phyloP scores from a whole-genome alignment of 768 basidiomycete genomes.

The Grammothele lineata region DNA sequence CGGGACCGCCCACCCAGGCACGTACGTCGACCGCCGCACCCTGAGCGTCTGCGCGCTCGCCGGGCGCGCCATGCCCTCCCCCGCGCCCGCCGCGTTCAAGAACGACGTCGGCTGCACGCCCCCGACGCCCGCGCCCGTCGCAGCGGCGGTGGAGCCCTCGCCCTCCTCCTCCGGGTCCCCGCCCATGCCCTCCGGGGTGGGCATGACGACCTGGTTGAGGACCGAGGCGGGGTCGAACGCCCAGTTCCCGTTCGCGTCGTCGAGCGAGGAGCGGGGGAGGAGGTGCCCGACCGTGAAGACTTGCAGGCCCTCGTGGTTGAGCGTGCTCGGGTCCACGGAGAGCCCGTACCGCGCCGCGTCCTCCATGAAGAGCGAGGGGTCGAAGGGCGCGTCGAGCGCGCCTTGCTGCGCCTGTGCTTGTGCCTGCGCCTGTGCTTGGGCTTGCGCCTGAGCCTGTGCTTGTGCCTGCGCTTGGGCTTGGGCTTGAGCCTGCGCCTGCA shows the following conservation, averaged over 20 bases:
- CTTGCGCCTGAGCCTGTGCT: background rate
- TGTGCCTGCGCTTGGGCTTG: background rate
- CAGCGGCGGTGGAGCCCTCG: conserved; percentile 16
- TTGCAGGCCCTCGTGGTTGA: conserved; percentile 61
- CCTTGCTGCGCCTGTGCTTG: background rate
- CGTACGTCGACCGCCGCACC: conserved; percentile 73
- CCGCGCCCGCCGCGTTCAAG: conserved; percentile 11
- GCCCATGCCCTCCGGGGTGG: conserved; percentile 27
- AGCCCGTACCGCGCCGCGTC: conserved; percentile 22
- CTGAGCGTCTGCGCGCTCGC: conserved; percentile 46
- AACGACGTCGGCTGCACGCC: conserved; percentile 8
- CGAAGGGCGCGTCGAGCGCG: conserved; percentile 12
- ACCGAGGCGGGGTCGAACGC: conserved; percentile 40
- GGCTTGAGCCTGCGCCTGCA: background rate
- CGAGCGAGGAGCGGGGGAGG: conserved; percentile 50
- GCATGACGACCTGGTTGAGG: conserved; percentile 26
- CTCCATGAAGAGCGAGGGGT: conserved; percentile 15
- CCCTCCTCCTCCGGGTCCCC: conserved; percentile 26
- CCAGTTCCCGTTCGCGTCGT: conserved; percentile 59
- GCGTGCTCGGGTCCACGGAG: conserved; percentile 13
- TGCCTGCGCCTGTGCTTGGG: background rate
- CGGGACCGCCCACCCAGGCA: conserved; percentile 88
- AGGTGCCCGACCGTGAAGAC: conserved; percentile 80
- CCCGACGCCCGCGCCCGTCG: background rate
- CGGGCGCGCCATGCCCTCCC: conserved; percentile 10